Evolutionary conservation across 2,329 filamentous ascomycete genomes (phyloP).

Genomic region (Taxawa tesnikishii): DNA sequence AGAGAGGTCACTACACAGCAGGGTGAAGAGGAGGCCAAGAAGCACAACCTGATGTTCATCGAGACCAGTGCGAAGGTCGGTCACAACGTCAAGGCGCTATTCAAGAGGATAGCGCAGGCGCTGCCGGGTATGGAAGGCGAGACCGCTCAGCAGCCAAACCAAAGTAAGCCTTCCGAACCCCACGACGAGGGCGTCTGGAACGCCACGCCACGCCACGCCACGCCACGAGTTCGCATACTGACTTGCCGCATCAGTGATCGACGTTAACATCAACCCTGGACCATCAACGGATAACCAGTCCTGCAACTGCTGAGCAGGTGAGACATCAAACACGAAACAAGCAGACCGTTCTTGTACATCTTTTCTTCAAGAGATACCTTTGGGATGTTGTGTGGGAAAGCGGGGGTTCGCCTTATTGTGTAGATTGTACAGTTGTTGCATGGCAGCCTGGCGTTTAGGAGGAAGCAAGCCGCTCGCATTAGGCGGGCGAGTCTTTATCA

Average conservation of each 20-base stretch:
- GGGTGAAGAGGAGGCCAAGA: conserved; percentile 95
- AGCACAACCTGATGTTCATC: conserved; percentile 97
- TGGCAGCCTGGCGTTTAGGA: conserved; percentile 3
- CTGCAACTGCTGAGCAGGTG: conserved; percentile 9
- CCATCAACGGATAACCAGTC: conserved; percentile 6
- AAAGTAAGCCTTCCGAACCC: conserved; percentile 52
- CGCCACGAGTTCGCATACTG: too few relatives aligned
- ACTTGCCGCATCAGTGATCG: conserved; percentile 6
- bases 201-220: too few relatives aligned
- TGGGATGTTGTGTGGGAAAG: too few relatives aligned
- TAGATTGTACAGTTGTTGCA: conserved; percentile 4
- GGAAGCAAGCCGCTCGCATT: too few relatives aligned
- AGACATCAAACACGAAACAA: too few relatives aligned
- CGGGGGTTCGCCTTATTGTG: neutral
- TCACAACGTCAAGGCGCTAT: conserved; percentile 95
- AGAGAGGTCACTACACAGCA: conserved; percentile 92
- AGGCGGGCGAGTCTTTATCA: too few relatives aligned
- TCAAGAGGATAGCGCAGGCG: conserved; percentile 96
- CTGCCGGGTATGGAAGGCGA: conserved; percentile 95
- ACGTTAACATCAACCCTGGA: conserved; percentile 10
- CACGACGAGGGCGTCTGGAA: too few relatives aligned
- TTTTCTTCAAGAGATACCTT: conserved; percentile 1
- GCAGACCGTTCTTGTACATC: conserved; percentile 2
- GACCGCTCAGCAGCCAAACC: conserved; percentile 62
- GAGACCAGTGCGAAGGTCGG: conserved; percentile 97